Conservation (phyloP, 768 basidiomycete genomes). For the Imleria badia region DNA sequence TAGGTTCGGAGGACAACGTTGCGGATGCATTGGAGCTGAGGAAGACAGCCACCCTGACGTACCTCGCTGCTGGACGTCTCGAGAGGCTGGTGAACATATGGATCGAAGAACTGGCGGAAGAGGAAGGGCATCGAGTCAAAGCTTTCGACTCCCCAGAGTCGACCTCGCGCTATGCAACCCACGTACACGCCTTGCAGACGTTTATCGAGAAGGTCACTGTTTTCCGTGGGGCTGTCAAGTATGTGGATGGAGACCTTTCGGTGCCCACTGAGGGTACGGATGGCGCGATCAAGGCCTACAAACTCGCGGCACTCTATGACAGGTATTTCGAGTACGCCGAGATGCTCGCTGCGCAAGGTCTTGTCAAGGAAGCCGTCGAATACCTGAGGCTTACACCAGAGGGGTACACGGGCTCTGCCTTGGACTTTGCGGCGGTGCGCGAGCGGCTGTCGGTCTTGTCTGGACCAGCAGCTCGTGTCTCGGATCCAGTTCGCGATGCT, state of each 20-base stretch:
- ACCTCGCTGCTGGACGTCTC: conserved; percentile 85
- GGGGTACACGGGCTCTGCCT: conserved; percentile 66
- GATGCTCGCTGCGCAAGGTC: conserved; percentile 86
- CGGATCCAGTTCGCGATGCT: conserved; percentile 27
- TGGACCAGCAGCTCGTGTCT: conserved; percentile 20
- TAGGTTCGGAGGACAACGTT: conserved; percentile 40
- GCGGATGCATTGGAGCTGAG: conserved; percentile 47
- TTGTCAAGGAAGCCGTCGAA: conserved; percentile 74
- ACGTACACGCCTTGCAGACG: conserved; percentile 83
- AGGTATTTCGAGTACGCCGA: conserved; percentile 96
- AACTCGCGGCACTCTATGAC: conserved; percentile 84
- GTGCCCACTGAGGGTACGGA: conserved; percentile 40
- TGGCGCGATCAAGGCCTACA: conserved; percentile 58
- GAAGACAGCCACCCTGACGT: conserved; percentile 90
- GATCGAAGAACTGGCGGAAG: conserved; percentile 86
- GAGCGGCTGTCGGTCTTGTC: conserved; percentile 47
- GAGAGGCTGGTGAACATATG: conserved; percentile 90
- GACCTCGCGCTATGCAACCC: conserved; percentile 70
- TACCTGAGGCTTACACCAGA: conserved; percentile 79
- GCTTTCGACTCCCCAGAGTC: conserved; percentile 39
- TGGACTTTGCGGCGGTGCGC: conserved; percentile 43
- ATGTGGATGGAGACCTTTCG: conserved; percentile 70
- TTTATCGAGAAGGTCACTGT: conserved; percentile 97
- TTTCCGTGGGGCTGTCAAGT: conserved; percentile 84
- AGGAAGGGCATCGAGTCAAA: conserved; percentile 57